Conservation (phyloP, 345 rosid species). For the Raphanus raphanistrum region DNA sequence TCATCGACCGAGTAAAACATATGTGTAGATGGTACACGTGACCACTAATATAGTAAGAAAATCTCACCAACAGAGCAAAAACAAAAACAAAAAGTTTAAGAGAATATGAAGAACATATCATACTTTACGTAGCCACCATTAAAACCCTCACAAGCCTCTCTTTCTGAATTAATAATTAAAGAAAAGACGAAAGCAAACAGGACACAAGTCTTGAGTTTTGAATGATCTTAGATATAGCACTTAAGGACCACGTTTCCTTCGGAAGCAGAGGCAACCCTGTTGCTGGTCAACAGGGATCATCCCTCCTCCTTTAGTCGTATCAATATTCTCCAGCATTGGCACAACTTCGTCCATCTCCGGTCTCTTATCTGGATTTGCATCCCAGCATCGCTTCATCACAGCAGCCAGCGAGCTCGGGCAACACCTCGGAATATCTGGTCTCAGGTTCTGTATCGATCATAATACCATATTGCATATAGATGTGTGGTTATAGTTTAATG, state of each 20-base stretch:
- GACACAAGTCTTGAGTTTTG: constrained; percentile 16
- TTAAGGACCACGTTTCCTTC: constrained; percentile 79
- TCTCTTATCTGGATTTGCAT: constrained; percentile 86
- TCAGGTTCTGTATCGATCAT: constrained; percentile 62
- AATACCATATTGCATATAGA: constrained; percentile 10
- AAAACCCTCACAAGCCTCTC: constrained; percentile 29
- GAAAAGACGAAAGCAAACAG: neutral
- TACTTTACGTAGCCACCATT: constrained; percentile 27
- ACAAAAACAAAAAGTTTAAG: neutral
- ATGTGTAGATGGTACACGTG: neutral
- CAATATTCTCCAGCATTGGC: constrained; percentile 81
- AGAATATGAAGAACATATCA: constrained; percentile 20
- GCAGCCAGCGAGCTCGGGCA: constrained; percentile 86
- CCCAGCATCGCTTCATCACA: constrained; percentile 98
- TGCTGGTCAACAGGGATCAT: constrained; percentile 93
- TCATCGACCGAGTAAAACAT: neutral
- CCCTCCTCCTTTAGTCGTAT: constrained; percentile 91
- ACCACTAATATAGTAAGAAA: neutral
- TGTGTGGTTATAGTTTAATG: neutral
- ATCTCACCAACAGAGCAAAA: neutral
- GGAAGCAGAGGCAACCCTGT: constrained; percentile 84
- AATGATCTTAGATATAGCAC: constrained; percentile 11
- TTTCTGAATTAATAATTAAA: neutral
- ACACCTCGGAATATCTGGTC: constrained; percentile 98
- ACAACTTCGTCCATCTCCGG: constrained; percentile 99